Conservation (phyloP, 2,329 filamentous ascomycete genomes). For the Cordyceps militaris region DNA sequence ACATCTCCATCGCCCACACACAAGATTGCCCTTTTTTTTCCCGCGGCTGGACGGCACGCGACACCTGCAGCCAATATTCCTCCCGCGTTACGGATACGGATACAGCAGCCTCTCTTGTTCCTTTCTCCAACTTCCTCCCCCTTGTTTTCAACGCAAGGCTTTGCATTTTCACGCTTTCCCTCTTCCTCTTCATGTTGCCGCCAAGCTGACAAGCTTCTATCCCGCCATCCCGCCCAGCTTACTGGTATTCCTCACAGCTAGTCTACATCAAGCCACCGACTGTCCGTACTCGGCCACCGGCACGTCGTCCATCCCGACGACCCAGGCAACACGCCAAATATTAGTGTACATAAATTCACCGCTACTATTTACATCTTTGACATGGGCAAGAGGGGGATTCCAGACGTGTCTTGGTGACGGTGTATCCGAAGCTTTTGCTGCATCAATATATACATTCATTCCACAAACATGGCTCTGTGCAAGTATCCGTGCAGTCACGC, state of each 20-base stretch:
- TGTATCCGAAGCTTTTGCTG: background rate
- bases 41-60: too few species aligned
- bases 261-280: constrained; percentile 5
- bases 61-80: too few species aligned
- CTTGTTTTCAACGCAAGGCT: background rate
- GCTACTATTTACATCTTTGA: background rate
- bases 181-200: background rate
- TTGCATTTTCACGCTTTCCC: too few species aligned
- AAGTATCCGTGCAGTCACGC: too few species aligned
- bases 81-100: background rate
- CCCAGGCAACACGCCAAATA: too few species aligned
- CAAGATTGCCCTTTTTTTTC: too few species aligned
- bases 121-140: background rate
- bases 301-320: background rate
- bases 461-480: background rate
- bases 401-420: background rate
- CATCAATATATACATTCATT: background rate
- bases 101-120: too few species aligned
- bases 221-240: background rate
- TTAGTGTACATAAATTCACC: background rate
- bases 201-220: background rate
- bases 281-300: background rate
- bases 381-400: background rate
- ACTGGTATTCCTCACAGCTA: background rate
- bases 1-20: too few species aligned